Evolutionary conservation across 2,329 filamentous ascomycete genomes (phyloP).

Genomic region (Tricladium varicosporioides): DNA sequence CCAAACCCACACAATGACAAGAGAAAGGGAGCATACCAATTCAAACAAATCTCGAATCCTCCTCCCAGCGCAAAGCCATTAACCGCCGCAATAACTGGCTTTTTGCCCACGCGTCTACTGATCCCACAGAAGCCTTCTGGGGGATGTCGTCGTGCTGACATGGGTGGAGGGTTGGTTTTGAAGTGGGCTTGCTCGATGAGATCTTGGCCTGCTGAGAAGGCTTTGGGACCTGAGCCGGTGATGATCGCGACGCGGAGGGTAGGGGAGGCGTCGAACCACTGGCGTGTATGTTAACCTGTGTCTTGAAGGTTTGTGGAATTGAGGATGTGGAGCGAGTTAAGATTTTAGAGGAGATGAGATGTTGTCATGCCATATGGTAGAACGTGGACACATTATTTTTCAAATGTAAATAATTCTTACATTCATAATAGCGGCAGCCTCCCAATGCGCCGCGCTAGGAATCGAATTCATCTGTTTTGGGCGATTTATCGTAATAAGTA

Average conservation of each 20-base stretch:
- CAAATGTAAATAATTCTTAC: not conserved
- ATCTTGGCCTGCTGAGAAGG: slow-evolving; percentile 68
- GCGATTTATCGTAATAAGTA: slow-evolving; percentile 54
- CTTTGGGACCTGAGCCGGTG: slow-evolving; percentile 58
- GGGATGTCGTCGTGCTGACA: slow-evolving; percentile 32
- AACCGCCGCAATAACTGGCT: slow-evolving; percentile 76
- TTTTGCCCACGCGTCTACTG: slow-evolving; percentile 65
- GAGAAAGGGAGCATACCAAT: slow-evolving; percentile 46
- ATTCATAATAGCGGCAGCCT: slow-evolving; percentile 24
- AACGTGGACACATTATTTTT: not conserved
- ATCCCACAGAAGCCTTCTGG: slow-evolving; percentile 61
- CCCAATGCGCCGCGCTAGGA: slow-evolving; percentile 43
- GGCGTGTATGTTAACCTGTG: slow-evolving; percentile 8
- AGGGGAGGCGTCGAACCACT: slow-evolving; percentile 62
- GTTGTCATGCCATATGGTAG: no score
- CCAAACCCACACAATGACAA: not conserved
- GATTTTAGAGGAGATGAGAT: not conserved
- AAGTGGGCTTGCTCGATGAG: slow-evolving; percentile 57
- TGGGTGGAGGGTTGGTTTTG: slow-evolving; percentile 34
- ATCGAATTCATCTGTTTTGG: slow-evolving; percentile 47
- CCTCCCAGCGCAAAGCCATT: slow-evolving; percentile 75
- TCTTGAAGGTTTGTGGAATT: not conserved
- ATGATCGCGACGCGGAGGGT: slow-evolving; percentile 60
- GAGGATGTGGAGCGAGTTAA: not conserved
- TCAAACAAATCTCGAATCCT: slow-evolving; percentile 68